These are phyloP conservation scores for Colletotrichum salicis DNA, from an alignment of 2,329 filamentous ascomycete species.

Conservation along the genomic window DNA sequence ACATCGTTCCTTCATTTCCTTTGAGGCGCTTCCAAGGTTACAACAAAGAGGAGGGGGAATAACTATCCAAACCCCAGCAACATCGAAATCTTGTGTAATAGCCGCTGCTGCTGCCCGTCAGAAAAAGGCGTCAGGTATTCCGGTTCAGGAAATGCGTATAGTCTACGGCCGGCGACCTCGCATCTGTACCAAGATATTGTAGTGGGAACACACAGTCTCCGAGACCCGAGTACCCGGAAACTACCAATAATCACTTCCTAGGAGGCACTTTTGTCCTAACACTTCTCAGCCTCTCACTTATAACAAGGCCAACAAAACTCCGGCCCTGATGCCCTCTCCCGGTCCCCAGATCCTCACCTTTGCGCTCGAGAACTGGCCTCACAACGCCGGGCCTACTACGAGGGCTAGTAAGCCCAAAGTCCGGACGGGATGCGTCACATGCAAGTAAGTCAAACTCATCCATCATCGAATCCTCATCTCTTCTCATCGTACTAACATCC, in stretches of 20 bases:
- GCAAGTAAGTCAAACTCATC: constrained; percentile 21
- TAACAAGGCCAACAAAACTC: background rate
- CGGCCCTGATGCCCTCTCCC: background rate
- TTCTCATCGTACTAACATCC: background rate
- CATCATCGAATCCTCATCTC: too few relatives aligned
- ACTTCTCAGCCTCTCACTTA: background rate
- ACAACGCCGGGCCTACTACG: constrained; percentile 14
- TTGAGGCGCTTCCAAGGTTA: too few relatives aligned
- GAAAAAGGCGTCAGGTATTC: background rate
- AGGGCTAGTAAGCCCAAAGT: constrained; percentile 37
- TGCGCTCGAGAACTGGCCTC: constrained; percentile 28
- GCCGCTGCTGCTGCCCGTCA: background rate
- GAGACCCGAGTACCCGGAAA: background rate
- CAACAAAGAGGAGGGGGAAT: background rate
- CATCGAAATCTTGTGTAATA: background rate
- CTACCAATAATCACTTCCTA: background rate
- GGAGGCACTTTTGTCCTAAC: background rate
- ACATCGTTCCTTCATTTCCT: background rate
- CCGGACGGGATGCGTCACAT: constrained; percentile 36
- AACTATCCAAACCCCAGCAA: background rate
- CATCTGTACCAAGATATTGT: background rate
- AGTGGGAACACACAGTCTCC: background rate
- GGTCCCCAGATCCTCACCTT: constrained; percentile 26
- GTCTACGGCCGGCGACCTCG: background rate
- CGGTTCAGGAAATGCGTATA: background rate